Base-by-base conservation (phyloP, 1,284 basidiomycete species). In the Austroboletus novae-zelandiae region DNA sequence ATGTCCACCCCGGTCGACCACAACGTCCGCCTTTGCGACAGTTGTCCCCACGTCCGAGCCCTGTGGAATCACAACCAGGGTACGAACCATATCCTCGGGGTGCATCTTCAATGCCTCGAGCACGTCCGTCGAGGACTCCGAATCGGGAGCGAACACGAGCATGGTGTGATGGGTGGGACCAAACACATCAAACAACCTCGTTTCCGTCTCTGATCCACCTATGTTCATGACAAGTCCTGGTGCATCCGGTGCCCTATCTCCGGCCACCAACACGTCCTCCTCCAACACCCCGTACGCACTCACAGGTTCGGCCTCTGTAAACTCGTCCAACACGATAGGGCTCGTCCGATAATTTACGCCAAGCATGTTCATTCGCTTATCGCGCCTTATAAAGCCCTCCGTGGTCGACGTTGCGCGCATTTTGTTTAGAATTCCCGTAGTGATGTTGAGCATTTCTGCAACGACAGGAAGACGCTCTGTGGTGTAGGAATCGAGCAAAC, bases 381-480 rank as follows among this genome's bases (percentile, higher is more conserved):
- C 58, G n/a, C 64, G 53, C 1, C 20, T n/a, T 37, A 58, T 36
- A 2, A 43, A 36, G 1, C n/a, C 15, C 9, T 55, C 52, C 3
- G 36, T 5, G 9, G 40, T 40, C 13, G 17, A 10, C 1, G 20
- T 15, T 0, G 29, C 4, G 7, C 15, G 41, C 1, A 47, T 9
- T 2, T 42, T 25, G 29, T 46, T 15, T 1, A 55, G 30, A 7
- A 61, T 23, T 1, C 46, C 40, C 0, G 56, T 66, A 14, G 61
- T 61, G 34, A 70, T 45, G 35, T 57, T 35, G 4, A 65, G 61
- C 69, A 75, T 74, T 40, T 71, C 65, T 0, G 69, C 64, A 31
- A 75, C 67, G 14, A 74, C 68, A 0, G 71, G 74, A 9, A 68
- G 49, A n/a, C 71, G 74, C 41, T 74, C 74, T 4, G 57, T 20